A percentile compares a stretch with the other conserved stretches of the same genome.
These are phyloP conservation scores for Acarospora socialis DNA, from an alignment of 2,329 filamentous ascomycete species.

Conservation along the genomic window DNA sequence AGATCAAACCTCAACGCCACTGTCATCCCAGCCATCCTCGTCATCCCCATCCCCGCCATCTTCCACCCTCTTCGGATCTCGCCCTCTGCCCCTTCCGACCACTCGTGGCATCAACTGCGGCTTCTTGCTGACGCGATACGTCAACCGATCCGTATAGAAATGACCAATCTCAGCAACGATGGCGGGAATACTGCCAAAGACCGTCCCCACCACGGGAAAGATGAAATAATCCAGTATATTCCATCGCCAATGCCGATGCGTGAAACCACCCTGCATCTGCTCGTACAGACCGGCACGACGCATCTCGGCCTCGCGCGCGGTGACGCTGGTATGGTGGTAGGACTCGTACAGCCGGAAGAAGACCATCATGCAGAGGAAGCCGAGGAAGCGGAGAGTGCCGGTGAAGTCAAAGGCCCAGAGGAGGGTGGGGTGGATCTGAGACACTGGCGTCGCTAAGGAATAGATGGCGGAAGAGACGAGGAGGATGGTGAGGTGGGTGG, in stretches of 20 bases:
- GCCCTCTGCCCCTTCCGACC: no score
- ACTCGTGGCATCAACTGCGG: constrained; percentile 20
- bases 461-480: constrained; percentile 50
- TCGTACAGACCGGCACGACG: constrained; percentile 47
- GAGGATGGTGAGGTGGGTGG: constrained; percentile 51
- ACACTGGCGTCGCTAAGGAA: constrained; percentile 37
- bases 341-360: constrained; percentile 54
- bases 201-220: constrained; percentile 51
- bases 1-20: no score
- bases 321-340: constrained; percentile 49
- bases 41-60: no score
- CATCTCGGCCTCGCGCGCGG: constrained; percentile 52
- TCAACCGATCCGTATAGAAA: constrained; percentile 54
- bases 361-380: constrained; percentile 48
- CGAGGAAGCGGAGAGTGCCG: constrained; percentile 43
- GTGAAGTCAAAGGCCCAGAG: constrained; percentile 47
- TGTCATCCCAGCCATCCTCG: no score
- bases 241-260: constrained; percentile 39
- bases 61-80: no score
- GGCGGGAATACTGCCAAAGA: constrained; percentile 54
- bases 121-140: constrained; percentile 62
- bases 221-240: constrained; percentile 50
- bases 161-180: constrained; percentile 55
- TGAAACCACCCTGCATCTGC: constrained; percentile 46
- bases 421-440: constrained; percentile 38